These are phyloP conservation scores for Crithidia thermophila DNA, from an alignment of 208 protist genomes.

Conservation along the genomic window DNA sequence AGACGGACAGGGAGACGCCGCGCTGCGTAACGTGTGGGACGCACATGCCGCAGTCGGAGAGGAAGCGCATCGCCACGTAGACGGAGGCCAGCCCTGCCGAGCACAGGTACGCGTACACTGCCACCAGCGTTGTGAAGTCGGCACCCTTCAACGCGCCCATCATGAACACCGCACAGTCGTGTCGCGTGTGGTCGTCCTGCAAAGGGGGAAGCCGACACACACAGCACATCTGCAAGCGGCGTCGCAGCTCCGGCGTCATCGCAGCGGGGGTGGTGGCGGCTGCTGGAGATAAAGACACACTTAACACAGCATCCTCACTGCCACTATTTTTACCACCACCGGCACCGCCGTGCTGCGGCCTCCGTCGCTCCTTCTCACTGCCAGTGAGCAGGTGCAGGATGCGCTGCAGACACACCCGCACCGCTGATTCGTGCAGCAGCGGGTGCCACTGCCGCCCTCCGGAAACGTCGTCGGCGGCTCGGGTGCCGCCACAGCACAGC, in stretches of 20 bases:
- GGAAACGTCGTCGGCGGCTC: conserved; percentile 9
- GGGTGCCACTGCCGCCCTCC: conserved; percentile 30
- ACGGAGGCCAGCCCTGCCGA: conserved; percentile 23
- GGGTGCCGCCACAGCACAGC: no score
- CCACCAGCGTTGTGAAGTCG: conserved; percentile 22
- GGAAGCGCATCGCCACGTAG: conserved; percentile 65
- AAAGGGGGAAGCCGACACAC: conserved; percentile 22
- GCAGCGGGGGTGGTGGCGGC: no score
- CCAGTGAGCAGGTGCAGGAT: conserved; percentile 37
- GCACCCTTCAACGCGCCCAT: conserved; percentile 42
- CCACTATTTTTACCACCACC: neutral
- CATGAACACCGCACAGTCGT: conserved; percentile 40
- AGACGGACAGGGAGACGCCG: conserved; percentile 26
- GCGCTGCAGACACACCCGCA: conserved; percentile 55
- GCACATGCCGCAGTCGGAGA: conserved; percentile 70
- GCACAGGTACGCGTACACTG: conserved; percentile 39
- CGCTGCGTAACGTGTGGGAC: conserved; percentile 26
- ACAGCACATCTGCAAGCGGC: conserved; percentile 36
- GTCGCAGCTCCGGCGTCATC: conserved; percentile 13
- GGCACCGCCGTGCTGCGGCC: neutral
- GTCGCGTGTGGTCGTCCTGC: conserved; percentile 8
- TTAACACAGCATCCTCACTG: no score
- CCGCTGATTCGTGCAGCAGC: conserved; percentile 24
- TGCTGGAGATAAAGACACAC: no score
- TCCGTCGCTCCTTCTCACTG: neutral